Evolutionary conservation across 352 stramenopile species (phyloP), one percentile per base, ranked within the genome.

Genomic region (Globisporangium lucens): DNA sequence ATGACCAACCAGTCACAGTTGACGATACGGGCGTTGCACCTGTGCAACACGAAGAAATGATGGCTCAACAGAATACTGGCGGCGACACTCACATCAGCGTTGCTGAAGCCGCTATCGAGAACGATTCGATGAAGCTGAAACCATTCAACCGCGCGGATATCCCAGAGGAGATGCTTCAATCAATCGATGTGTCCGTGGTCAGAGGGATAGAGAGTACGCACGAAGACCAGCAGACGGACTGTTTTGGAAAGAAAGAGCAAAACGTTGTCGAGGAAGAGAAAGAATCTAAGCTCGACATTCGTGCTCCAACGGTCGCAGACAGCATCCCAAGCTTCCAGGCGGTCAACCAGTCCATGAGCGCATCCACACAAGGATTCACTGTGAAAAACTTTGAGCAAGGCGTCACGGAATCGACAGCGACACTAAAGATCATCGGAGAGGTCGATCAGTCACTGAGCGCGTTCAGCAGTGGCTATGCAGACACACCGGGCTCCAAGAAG

Each of bases 91-190:
- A 46, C 7, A 12, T 3, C 6, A 43, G 10, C 60, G 2, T 17
- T 5, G 47, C 27, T 9, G 17, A 17, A 33, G 24, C 3, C 3
- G 15, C 56, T 49, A 38, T 30, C 38, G 47, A 59, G 29, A 46
- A 30, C 17, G 30, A 30, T 1, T 10, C 13, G 27, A 22, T n/a
- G 8, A 5, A 8, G n/a, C 29, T 24, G 41, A 33, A 15, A 29
- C n/a, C 36, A 20, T 35, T 63, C 51, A 56, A 49, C 4, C 56
- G 66, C 15, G 15, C 51, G 17, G 75, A 77, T 35, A 83, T 85
- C 36, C 77, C 79, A 24, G 38, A 70, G 6, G 79, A 88, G 59
- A 79, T 86, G 72, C 66, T 85, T 17, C 68, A 88, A 35, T 85
- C 79, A 0, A 78, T 84, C 33, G 74, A 86, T 10, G 24, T 79